Conservation (phyloP, 306 rosid genomes). For the Castanospermum australe region DNA sequence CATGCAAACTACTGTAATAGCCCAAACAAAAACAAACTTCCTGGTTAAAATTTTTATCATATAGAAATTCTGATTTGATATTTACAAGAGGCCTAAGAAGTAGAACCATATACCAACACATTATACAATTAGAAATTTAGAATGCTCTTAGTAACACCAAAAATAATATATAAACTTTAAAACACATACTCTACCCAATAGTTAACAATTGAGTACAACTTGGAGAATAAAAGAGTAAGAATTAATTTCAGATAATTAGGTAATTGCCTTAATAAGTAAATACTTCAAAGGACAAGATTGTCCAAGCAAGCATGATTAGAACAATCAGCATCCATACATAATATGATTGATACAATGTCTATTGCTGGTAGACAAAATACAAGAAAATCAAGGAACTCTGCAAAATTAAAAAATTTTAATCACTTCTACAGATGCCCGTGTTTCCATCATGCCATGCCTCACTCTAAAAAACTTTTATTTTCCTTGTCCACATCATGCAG, state of each 20-base stretch:
- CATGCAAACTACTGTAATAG: conserved; percentile 4
- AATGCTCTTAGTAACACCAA: not conserved
- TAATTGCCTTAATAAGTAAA: not conserved
- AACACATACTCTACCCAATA: not conserved
- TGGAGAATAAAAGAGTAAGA: not conserved
- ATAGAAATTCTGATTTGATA: not conserved
- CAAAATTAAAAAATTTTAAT: not conserved
- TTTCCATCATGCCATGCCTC: not conserved
- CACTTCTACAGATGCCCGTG: not conserved
- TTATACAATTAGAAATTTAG: not conserved
- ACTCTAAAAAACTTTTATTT: not conserved
- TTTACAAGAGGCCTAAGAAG: not conserved
- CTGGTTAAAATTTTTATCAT: not conserved
- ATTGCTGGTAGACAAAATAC: not conserved
- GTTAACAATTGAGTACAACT: not conserved
- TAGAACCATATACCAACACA: not conserved
- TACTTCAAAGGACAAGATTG: not conserved
- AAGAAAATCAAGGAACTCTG: not conserved
- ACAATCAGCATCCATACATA: not conserved
- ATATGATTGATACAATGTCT: not conserved
- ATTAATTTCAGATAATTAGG: not conserved
- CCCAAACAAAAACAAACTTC: conserved; percentile 1
- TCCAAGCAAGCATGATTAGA: conserved; percentile 2
- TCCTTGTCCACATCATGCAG: conserved; percentile 12
- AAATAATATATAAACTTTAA: not conserved